Conservation (phyloP, 176 grass and related monocot genomes). For the Cymbopogon citratus region DNA sequence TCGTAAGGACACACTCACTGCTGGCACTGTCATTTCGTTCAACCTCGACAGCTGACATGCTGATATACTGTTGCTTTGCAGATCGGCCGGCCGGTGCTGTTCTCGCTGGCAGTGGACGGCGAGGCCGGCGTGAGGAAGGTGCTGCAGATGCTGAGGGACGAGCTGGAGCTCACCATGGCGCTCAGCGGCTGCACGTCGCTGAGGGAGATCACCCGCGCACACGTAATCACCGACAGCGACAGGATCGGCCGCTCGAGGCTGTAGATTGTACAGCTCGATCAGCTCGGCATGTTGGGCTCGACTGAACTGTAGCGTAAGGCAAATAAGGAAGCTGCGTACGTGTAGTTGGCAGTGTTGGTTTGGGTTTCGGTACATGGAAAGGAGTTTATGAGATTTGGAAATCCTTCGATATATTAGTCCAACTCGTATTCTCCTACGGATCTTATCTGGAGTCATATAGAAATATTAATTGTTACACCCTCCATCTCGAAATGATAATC, state of each 20-base stretch:
- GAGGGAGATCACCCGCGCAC: conserved; percentile 48
- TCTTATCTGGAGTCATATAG: too few species aligned
- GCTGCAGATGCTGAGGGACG: conserved; percentile 67
- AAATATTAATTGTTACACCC: too few species aligned
- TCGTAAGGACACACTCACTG: conserved; percentile 40
- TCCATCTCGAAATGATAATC: too few species aligned
- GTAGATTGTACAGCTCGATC: background rate
- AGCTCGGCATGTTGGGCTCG: too few species aligned
- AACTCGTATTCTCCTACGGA: too few species aligned
- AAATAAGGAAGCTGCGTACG: too few species aligned
- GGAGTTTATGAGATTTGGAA: too few species aligned
- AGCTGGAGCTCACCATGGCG: conserved; percentile 84
- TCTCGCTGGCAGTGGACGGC: conserved; percentile 60
- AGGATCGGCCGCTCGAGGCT: conserved; percentile 24
- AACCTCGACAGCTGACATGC: background rate
- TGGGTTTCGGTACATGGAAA: too few species aligned
- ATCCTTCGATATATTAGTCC: too few species aligned
- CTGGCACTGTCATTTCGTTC: background rate
- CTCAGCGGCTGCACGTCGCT: conserved; percentile 68
- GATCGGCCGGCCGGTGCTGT: conserved; percentile 70
- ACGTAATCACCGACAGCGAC: conserved; percentile 45
- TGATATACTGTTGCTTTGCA: conserved; percentile 1
- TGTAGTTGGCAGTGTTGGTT: too few species aligned
- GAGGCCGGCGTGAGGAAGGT: conserved; percentile 68
- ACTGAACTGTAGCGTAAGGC: background rate